phyloP scores from a whole-genome alignment of 169 alveolate genomes.

The Plasmodium fragile region DNA sequence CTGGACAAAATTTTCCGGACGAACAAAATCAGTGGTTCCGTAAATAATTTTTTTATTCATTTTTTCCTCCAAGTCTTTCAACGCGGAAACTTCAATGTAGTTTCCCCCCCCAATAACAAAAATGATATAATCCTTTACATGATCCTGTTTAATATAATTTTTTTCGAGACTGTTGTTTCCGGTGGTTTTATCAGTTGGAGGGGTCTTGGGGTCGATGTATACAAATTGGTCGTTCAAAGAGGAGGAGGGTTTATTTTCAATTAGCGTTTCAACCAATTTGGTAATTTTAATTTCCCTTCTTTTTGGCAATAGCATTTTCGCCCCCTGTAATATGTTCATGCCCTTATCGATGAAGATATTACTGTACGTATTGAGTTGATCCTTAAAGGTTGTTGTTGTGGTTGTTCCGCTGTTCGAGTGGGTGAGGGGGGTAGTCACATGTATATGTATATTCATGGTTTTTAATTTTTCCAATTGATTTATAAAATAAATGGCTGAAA shows the following conservation, averaged over 20 bases:
- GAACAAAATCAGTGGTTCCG: constrained; percentile 82
- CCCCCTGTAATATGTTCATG: constrained; percentile 78
- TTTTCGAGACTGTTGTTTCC: constrained; percentile 4
- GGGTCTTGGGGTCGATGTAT: constrained; percentile 70
- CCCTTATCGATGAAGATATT: constrained; percentile 86
- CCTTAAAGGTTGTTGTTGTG: constrained; percentile 72
- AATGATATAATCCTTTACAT: constrained; percentile 82
- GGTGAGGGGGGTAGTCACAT: constrained; percentile 38
- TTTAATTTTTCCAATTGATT: constrained; percentile 78
- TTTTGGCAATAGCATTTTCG: constrained; percentile 79
- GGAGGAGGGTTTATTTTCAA: constrained; percentile 77
- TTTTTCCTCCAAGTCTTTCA: constrained; percentile 83
- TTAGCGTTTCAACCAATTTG: constrained; percentile 83
- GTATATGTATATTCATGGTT: constrained; percentile 78
- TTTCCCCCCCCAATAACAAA: constrained; percentile 90
- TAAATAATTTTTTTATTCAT: constrained; percentile 80
- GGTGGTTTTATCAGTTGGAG: constrained; percentile 2
- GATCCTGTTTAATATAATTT: constrained; percentile 82
- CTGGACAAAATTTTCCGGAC: constrained; percentile 79
- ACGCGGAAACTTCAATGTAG: constrained; percentile 85
- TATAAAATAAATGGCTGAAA: constrained; percentile 53
- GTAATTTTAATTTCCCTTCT: constrained; percentile 84
- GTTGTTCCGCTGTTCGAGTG: constrained; percentile 60
- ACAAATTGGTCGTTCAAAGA: constrained; percentile 76
- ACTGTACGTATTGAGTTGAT: constrained; percentile 82